Evolutionary conservation across 805 yeast genomes (phyloP).

Genomic region (Suhomyces emberorum): DNA sequence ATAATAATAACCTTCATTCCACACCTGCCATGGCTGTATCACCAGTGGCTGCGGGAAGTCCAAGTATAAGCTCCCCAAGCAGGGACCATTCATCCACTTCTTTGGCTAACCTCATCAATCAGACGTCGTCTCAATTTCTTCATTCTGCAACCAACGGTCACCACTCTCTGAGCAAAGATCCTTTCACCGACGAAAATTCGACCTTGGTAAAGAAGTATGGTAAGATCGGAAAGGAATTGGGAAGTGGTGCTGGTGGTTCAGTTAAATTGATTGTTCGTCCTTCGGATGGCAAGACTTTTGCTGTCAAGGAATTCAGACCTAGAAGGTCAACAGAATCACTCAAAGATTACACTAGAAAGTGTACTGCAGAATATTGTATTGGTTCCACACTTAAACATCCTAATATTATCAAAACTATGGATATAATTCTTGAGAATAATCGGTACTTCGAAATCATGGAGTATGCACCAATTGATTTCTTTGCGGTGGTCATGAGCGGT

Average conservation of each 20-base stretch:
- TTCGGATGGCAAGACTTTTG: constrained; percentile 68
- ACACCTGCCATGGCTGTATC: constrained; percentile 24
- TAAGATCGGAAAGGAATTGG: constrained; percentile 67
- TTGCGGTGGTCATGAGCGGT: constrained; percentile 85
- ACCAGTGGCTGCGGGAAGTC: constrained; percentile 1
- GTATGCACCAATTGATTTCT: constrained; percentile 82
- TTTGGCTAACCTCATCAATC: constrained; percentile 34
- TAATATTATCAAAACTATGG: constrained; percentile 74
- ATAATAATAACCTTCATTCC: constrained; percentile 27
- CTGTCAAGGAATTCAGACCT: constrained; percentile 79
- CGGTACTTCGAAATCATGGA: constrained; percentile 92
- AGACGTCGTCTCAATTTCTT: constrained; percentile 35
- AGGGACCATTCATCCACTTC: constrained; percentile 35
- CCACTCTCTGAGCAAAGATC: constrained; percentile 25
- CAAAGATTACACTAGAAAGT: constrained; percentile 79
- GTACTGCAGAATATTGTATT: constrained; percentile 85
- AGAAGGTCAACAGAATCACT: constrained; percentile 65
- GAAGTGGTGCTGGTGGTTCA: constrained; percentile 87
- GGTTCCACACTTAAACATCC: constrained; percentile 83
- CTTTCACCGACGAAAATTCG: constrained; percentile 32
- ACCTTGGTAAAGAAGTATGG: constrained; percentile 56
- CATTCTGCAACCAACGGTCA: constrained; percentile 30
- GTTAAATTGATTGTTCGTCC: constrained; percentile 71
- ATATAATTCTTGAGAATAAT: constrained; percentile 65
- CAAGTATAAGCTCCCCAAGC: constrained; percentile 1